Base-by-base conservation (phyloP, 2,329 filamentous ascomycete genomes). In the Grosmannia huntii region DNA sequence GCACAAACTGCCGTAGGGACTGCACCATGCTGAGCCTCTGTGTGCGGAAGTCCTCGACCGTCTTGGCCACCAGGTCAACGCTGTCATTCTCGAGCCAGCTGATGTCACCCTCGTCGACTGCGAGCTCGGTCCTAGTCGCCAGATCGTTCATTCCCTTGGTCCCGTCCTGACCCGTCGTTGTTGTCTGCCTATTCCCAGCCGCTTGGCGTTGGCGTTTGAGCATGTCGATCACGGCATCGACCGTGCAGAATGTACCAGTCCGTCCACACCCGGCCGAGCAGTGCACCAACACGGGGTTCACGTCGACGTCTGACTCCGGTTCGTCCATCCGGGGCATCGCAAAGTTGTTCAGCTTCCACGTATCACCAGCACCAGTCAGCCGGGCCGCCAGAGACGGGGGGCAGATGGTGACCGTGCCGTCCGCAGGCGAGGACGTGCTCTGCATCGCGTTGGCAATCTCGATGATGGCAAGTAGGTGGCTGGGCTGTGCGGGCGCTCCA, bases 21-120 rank as follows among this genome's bases (percentile, higher is more conserved):
- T 97, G 94, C 50, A 99, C 92, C 91, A 97, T 99, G 71, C 90
- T 96, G 23, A 96, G 73, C 63, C 94, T 78, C 73, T 99, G 94
- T 54, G 80, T 76, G 59, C 94, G 79, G 70, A 99, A 96, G 65
- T 96, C 90, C 65, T 94, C 87, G 1, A 99, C 92, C 0, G 91
- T 94, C 68, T 84, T 85, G 62, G 89, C 85, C 53, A 99, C 84
- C 60, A 97, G 71, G 69, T 99, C 94, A 2, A 88, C 68, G 28
- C 82, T 78, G 53, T 89, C 83, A 61, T 86, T 78, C 16, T 77
- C 72, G n/a, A 91, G 68, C 87, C 88, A 95, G 21, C 73, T 73
- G 7, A 36, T 25, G 21, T 53, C 21, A 10, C 28, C 31, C 4
- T 25, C n/a, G 21, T 44, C 41, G 19, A 16, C 41, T 4, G 14